Evolutionary conservation across 192 early-diverging fungal species (phyloP), one percentile per base, ranked within the genome.

Genomic region (Lobosporangium transversale): DNA sequence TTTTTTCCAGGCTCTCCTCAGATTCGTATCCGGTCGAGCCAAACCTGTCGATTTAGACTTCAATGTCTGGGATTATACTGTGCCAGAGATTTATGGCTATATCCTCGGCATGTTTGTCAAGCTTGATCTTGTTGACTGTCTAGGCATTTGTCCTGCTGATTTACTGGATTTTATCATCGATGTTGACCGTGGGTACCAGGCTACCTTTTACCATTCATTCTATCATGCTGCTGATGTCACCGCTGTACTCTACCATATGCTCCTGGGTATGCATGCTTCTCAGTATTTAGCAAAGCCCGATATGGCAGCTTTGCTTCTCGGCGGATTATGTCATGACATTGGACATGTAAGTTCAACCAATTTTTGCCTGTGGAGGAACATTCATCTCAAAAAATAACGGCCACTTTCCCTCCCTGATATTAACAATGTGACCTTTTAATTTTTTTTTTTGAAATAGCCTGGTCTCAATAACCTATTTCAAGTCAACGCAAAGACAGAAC

Each of bases 381-480:
- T n/a, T n/a, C n/a, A n/a, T n/a, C n/a, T n/a, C n/a, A n/a, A n/a
- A n/a, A n/a, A n/a, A n/a, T n/a, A n/a, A n/a, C n/a, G n/a, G n/a
- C n/a, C n/a, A n/a, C n/a, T n/a, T n/a, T n/a, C n/a, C n/a, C n/a
- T n/a, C n/a, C n/a, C n/a, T n/a, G n/a, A n/a, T n/a, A n/a, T 29
- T 53, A 35, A 56, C 2, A 30, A 32, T 37, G 30, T 4, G 53
- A 14, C n/a, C 33, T 14, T 14, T 40, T 40, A 14, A 10, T 47
- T 29, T 29, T 43, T 62, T 33, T 54, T 33, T 32, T 12, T 11
- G 40, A 73, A 65, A 56, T 80, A 92, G 91, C 95, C 96, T 4
- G 96, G 96, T 21, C 79, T 90, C 37, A 97, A 96, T 84, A 98
- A 98, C 64, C 79, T 94, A 10, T 98, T 90, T 62, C 92, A 97